These are phyloP conservation scores for Pseudopyrenochaeta lycopersici DNA, from an alignment of 2,329 filamentous ascomycete species.

Conservation along the genomic window DNA sequence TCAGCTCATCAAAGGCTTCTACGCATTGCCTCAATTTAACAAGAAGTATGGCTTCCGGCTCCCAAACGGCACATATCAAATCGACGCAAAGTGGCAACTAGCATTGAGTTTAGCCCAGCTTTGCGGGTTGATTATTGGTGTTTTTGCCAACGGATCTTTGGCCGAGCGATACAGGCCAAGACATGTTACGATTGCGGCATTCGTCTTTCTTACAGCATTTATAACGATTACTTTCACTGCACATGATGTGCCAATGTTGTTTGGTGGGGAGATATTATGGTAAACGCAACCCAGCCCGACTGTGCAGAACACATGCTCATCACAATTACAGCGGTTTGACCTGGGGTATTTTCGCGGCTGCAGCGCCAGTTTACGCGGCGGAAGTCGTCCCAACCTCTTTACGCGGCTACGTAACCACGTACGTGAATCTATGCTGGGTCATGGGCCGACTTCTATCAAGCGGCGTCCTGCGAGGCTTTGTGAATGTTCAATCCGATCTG, in stretches of 20 bases:
- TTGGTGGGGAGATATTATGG: conserved; percentile 62
- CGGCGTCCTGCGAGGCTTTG: conserved; percentile 71
- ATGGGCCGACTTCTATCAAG: conserved; percentile 74
- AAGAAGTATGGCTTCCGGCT: conserved; percentile 44
- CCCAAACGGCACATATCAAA: conserved; percentile 42
- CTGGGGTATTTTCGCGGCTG: conserved; percentile 49
- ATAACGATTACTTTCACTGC: conserved; percentile 12
- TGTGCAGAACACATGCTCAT: neutral
- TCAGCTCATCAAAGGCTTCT: conserved; percentile 79
- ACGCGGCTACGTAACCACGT: conserved; percentile 63
- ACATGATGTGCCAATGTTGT: conserved; percentile 60
- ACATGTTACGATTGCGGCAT: conserved; percentile 16
- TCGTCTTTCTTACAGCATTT: conserved; percentile 9
- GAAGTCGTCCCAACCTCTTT: conserved; percentile 73
- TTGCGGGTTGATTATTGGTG: conserved; percentile 41
- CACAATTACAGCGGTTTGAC: conserved; percentile 35
- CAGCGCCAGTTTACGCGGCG: conserved; percentile 53
- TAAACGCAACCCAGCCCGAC: conserved; percentile 31
- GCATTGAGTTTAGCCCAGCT: conserved; percentile 15
- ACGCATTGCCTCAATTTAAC: conserved; percentile 53
- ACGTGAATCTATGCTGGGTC: conserved; percentile 77
- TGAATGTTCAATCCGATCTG: conserved; percentile 69
- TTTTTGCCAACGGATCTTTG: conserved; percentile 50
- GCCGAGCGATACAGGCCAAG: conserved; percentile 47
- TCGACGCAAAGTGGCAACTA: conserved; percentile 52